Evolutionary conservation across 2,329 filamentous ascomycete species (phyloP), one percentile per base, ranked within the genome.

Genomic region (Aspergillus niger): DNA sequence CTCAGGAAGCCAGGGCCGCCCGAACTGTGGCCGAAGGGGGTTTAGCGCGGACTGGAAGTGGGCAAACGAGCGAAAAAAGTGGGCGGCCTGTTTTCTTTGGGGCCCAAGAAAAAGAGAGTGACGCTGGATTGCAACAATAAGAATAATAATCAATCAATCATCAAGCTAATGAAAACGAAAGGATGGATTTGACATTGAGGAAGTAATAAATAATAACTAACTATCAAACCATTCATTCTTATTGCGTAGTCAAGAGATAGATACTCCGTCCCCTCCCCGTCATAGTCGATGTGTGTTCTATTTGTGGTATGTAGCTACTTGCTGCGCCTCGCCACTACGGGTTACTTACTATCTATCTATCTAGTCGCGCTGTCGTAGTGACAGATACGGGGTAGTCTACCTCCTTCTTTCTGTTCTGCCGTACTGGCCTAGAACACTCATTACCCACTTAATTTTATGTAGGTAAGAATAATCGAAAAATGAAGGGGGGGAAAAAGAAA

Each of bases 1-100:
- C 64, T 65, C 62, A 66, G 63, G 61, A 60, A 60, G 47, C 10
- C 26, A 55, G 53, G 53, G 30, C 53, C 53, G 39, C 24, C 41
- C 53, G 26, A 28, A 28, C 6, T n/a, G n/a, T 8, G 39, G 10
- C 26, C 53, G 41, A 55, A 44, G 24, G 15, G n/a, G n/a, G 36
- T 44, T 41, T 55, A 32, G 24, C 43, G 24, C 53, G 24, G 51
- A 32, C 39, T 28, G 41, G 41, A 55, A 55, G 24, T 55, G 52
- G 39, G 39, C 43, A 55, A 20, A 30, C 28, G 24, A 47, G n/a
- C 39, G 22, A 43, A 24, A 43, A 43, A 43, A 55, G 36, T 55
- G 53, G 53, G 53, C 30, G 15, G n/a, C 47, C 24, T 24, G 5
- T 49, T 43, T 20, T 17, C 39, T 17, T 43, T 17, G n/a, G 39